These are phyloP conservation scores for Nicotiana undulata DNA, from an alignment of 257 asterid species.

Conservation along the genomic window DNA sequence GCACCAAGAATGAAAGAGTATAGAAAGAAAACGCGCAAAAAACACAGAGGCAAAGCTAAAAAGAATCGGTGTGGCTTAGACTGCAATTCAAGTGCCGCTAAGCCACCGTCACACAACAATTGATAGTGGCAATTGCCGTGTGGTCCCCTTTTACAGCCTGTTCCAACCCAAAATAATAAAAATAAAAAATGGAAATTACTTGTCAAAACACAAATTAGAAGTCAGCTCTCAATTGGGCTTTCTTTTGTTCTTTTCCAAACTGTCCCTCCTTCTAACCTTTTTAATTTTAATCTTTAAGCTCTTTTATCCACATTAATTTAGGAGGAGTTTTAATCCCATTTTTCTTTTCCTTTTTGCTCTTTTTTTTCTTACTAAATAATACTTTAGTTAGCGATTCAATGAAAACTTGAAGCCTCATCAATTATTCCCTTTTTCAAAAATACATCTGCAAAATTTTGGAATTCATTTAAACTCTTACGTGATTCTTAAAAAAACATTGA, in stretches of 20 bases:
- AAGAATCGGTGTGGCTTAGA: background rate
- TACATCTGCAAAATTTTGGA: background rate
- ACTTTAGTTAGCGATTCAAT: background rate
- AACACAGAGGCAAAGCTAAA: background rate
- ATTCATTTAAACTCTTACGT: background rate
- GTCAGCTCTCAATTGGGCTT: background rate
- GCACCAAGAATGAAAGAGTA: background rate
- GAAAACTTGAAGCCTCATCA: background rate
- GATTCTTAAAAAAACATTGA: background rate
- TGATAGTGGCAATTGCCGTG: slow-evolving; percentile 6
- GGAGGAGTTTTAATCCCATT: too few relatives aligned
- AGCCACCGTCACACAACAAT: slow-evolving; percentile 19
- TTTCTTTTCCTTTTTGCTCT: background rate
- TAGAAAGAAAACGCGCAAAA: background rate
- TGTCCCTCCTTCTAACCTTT: slow-evolving; percentile 4
- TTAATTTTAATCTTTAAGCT: too few relatives aligned
- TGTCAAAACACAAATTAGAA: background rate
- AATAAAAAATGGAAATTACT: background rate
- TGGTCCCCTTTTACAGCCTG: slow-evolving; percentile 37
- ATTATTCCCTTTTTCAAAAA: background rate
- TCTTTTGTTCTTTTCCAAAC: background rate
- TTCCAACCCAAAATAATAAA: background rate
- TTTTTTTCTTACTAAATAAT: background rate
- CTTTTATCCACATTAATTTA: too few relatives aligned
- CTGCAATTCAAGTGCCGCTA: background rate